A percentile compares a stretch with the other conserved stretches of the same genome.
These are phyloP conservation scores for Endocarpon pusillum DNA, from an alignment of 495 filamentous ascomycete genomes.

Conservation along the genomic window DNA sequence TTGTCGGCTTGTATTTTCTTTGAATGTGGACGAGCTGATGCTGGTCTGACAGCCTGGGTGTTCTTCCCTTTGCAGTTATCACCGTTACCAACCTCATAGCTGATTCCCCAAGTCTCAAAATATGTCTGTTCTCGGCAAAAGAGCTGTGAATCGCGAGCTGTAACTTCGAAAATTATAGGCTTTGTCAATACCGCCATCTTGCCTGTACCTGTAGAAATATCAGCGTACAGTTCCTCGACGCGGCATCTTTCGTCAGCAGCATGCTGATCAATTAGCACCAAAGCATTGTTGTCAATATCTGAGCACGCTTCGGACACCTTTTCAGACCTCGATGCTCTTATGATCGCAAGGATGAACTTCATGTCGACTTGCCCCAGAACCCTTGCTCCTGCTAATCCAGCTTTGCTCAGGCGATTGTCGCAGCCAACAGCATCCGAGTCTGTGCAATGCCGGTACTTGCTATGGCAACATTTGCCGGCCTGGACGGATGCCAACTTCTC, in stretches of 20 bases:
- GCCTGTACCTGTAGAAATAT: conserved; percentile 19
- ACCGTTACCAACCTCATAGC: conserved; percentile 41
- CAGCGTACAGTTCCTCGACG: conserved; percentile 50
- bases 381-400: conserved; percentile 39
- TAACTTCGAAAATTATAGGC: conserved; percentile 43
- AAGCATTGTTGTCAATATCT: conserved; percentile 9
- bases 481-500: not conserved
- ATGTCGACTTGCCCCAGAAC: conserved; percentile 71
- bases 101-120: conserved; percentile 58
- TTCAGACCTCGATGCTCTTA: conserved; percentile 12
- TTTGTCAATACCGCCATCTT: conserved; percentile 9
- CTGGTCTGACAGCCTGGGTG: too few relatives aligned
- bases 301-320: conserved; percentile 1
- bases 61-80: too few relatives aligned
- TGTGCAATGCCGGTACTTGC: conserved; percentile 2
- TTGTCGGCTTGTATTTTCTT: conserved; percentile 3
- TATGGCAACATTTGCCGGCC: not conserved
- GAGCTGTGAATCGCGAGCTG: conserved; percentile 35
- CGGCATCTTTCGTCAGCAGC: conserved; percentile 81
- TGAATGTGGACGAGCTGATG: conserved; percentile 2
- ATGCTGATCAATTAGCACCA: conserved; percentile 85
- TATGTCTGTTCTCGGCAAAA: conserved; percentile 34
- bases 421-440: conserved; percentile 4
- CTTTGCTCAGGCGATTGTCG: conserved; percentile 9
- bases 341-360: conserved; percentile 71